Percentiles rank a stretch among this genome's conserved stretches.
Conservation (phyloP, 306 rosid genomes). For the Lupinus albus region DNA sequence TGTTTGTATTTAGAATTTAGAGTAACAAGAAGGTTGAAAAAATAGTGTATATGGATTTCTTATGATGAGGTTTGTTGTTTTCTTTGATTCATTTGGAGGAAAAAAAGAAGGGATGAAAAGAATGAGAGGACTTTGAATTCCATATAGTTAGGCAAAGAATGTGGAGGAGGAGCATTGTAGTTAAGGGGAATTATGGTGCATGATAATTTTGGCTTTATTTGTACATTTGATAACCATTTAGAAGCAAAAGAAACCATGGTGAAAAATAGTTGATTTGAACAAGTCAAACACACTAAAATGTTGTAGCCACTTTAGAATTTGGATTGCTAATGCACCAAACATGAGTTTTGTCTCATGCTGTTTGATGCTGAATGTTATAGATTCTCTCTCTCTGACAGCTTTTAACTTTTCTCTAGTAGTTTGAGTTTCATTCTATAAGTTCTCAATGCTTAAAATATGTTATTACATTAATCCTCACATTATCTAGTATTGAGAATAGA, state of each 20-base stretch:
- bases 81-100: conserved; percentile 29
- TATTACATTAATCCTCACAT: too few species aligned
- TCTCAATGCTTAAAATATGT: too few species aligned
- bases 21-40: conserved; percentile 35
- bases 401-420: neutral
- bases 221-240: conserved; percentile 17
- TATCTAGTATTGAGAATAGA: too few species aligned
- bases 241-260: neutral
- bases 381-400: too few species aligned
- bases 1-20: conserved; percentile 48
- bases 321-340: neutral
- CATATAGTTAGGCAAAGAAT: conserved; percentile 39
- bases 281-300: conserved; percentile 38
- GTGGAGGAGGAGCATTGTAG: conserved; percentile 19
- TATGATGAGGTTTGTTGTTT: conserved; percentile 33
- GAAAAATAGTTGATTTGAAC: conserved; percentile 44
- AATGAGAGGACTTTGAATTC: conserved; percentile 25
- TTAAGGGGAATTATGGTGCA: conserved; percentile 21
- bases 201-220: conserved; percentile 35
- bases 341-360: neutral
- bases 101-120: conserved; percentile 29
- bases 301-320: neutral
- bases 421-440: neutral
- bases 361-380: neutral
- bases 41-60: conserved; percentile 36